phyloP scores from a whole-genome alignment of 1,284 basidiomycete species.

The Wallemia mellicola region DNA sequence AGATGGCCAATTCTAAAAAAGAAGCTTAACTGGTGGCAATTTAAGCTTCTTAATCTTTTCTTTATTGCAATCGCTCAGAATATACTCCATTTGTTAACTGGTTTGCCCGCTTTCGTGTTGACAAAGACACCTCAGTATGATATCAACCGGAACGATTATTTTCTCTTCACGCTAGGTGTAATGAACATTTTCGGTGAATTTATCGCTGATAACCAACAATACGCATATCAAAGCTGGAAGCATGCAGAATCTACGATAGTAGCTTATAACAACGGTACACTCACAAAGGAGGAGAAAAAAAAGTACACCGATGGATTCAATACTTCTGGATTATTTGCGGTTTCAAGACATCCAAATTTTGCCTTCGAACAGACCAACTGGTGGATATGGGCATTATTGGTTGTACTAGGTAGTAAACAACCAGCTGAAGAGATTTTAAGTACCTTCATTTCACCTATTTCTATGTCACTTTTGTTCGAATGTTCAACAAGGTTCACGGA shows the following conservation, averaged over 20 bases:
- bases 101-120: background rate
- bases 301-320: conserved; percentile 49
- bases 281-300: conserved; percentile 17
- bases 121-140: conserved; percentile 20
- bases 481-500: background rate
- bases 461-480: background rate
- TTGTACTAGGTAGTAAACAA: background rate
- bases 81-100: background rate
- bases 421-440: background rate
- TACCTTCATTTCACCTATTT: background rate
- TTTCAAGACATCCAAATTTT: conserved; percentile 71
- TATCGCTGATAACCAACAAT: conserved; percentile 70
- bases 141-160: conserved; percentile 31
- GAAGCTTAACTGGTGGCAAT: conserved; percentile 33
- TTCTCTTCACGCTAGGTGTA: conserved; percentile 30
- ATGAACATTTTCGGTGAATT: conserved; percentile 37
- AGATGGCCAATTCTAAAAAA: conserved; percentile 51
- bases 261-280: conserved; percentile 7
- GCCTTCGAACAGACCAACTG: conserved; percentile 65
- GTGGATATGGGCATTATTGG: conserved; percentile 12
- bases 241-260: conserved; percentile 17
- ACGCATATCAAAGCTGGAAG: conserved; percentile 48
- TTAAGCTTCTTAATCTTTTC: conserved; percentile 46
- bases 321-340: conserved; percentile 55
- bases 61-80: conserved; percentile 26